Conservation (phyloP, 441 rosid species). For the Syzygium syzygioides region DNA sequence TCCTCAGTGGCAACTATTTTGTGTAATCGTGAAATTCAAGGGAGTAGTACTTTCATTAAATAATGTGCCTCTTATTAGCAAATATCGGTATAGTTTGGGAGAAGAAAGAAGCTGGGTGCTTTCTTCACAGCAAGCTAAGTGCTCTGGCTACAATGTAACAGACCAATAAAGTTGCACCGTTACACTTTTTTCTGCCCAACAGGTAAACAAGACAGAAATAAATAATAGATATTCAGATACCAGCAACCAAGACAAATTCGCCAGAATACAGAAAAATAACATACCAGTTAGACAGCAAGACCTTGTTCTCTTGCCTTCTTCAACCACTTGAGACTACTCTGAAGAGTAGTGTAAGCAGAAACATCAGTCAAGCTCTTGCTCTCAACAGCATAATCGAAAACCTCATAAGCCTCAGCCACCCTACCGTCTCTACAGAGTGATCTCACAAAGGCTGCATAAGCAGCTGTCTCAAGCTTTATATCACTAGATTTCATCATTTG, state of each 20-base stretch:
- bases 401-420: slow-evolving; percentile 79
- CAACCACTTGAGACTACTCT: slow-evolving; percentile 64
- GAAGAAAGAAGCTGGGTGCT: not conserved
- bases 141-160: not conserved
- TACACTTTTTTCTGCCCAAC: not conserved
- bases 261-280: not conserved
- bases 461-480: slow-evolving; percentile 56
- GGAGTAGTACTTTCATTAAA: not conserved
- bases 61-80: not conserved
- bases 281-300: slow-evolving; percentile 38
- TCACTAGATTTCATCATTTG: slow-evolving; percentile 45
- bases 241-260: not conserved
- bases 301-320: slow-evolving; percentile 69
- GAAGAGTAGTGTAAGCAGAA: slow-evolving; percentile 66
- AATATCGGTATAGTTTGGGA: not conserved
- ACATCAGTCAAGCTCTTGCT: slow-evolving; percentile 74
- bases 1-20: not conserved
- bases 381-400: slow-evolving; percentile 78
- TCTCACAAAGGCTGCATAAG: slow-evolving; percentile 67
- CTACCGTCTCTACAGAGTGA: slow-evolving; percentile 59
- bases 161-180: not conserved
- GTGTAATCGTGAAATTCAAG: not conserved
- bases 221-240: not conserved
- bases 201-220: not conserved
- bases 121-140: not conserved